Conservation (phyloP, 2,329 filamentous ascomycete species). For the Lizonia empirigonia region DNA sequence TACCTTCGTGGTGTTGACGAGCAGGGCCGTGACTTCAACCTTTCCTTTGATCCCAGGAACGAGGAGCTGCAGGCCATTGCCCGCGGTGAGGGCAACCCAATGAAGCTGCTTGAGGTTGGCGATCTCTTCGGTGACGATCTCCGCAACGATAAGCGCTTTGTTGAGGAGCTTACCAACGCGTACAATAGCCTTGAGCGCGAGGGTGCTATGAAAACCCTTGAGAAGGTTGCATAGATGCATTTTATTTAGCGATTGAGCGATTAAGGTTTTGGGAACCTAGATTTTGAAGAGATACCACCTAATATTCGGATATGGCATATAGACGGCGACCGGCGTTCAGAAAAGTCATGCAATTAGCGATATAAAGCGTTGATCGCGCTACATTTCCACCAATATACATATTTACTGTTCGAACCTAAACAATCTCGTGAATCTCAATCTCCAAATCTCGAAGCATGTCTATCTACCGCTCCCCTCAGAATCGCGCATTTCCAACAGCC, state of each 20-base stretch:
- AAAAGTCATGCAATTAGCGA: slow-evolving; percentile 18
- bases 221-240: slow-evolving; percentile 21
- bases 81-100: slow-evolving; percentile 20
- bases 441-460: too few species aligned
- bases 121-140: slow-evolving; percentile 37
- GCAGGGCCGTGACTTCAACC: slow-evolving; percentile 28
- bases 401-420: slow-evolving; percentile 1
- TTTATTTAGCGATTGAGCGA: slow-evolving; percentile 18
- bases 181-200: slow-evolving; percentile 28
- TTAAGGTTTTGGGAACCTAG: slow-evolving; percentile 10
- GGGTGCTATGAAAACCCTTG: slow-evolving; percentile 30
- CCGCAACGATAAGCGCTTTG: slow-evolving; percentile 35
- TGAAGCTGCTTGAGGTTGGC: slow-evolving; percentile 24
- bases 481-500: too few species aligned
- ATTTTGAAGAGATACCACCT: slow-evolving; percentile 17
- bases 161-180: slow-evolving; percentile 31
- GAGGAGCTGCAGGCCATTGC: slow-evolving; percentile 33
- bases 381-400: slow-evolving; percentile 14
- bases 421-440: neutral
- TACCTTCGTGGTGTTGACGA: slow-evolving; percentile 35
- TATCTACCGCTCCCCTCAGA: too few species aligned
- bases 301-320: slow-evolving; percentile 14
- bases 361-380: slow-evolving; percentile 17
- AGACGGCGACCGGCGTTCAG: slow-evolving; percentile 14
- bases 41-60: slow-evolving; percentile 34